Base-by-base conservation (phyloP, 192 early-diverging fungal genomes). In the Geranomyces variabilis region DNA sequence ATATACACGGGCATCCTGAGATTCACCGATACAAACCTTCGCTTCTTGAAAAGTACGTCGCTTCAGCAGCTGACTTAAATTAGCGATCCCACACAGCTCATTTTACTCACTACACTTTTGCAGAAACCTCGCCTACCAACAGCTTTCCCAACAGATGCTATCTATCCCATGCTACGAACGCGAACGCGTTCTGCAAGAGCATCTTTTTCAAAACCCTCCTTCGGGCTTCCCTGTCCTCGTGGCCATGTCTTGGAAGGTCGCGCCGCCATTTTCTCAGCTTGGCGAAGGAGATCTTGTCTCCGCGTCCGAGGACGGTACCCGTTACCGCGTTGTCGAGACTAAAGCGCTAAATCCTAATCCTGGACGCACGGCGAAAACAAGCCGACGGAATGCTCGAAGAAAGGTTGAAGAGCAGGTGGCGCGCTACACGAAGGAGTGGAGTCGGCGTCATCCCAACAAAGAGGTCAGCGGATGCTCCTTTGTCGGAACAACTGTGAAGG, bases 281-380 rank as follows among this genome's bases (percentile, higher is more conserved):
- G 63, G 63, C 43, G 30, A 65, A 65, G 63, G 63, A 21, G 63
- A 65, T 30, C 63, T 65, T 19, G 63, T 65, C 63, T 65, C 44
- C 21, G 45, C 63, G 31, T 43, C 17, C 45, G 44, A 22, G 19
- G 63, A 65, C 41, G 41, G 24, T 21, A 15, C 63, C 45, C 19
- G 30, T 19, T 65, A 46, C 63, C 21, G 33, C 7, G 63, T 63
- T 13, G 36, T 65, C 41, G 63, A 65, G 41, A 30, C 29, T 15
- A 65, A 65, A 30, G 34, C 22, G 24, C 34, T 65, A 12, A 15
- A 65, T 46, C 36, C 36, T n/a, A 41, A 41, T 21, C 17, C 34
- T n/a, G 63, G 63, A 15, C 21, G 15, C 45, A 61, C 59, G 19
- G 59, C 59, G 21, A 19, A n/a, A 21, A 33, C 19, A 29, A 36